Evolutionary conservation across 257 asterid species (phyloP).

Genomic region (Hygrophila difformis): DNA sequence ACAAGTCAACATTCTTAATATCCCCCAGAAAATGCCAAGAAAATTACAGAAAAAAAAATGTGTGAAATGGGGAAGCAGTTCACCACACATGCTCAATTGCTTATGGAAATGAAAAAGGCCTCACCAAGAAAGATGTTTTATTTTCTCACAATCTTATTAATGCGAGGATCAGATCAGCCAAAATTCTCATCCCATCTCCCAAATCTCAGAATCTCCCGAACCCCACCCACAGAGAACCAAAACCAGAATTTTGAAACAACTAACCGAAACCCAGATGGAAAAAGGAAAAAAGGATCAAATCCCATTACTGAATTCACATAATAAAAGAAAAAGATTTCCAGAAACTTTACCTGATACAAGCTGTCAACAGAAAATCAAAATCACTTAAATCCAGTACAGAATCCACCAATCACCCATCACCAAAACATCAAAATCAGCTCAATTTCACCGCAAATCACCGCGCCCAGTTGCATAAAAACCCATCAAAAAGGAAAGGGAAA

Average conservation of each 20-base stretch:
- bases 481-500: no score
- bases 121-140: neutral
- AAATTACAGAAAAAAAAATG: neutral
- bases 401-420: constrained; percentile 8
- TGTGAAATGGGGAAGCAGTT: constrained; percentile 1
- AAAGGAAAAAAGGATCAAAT: constrained; percentile 20
- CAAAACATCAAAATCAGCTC: constrained; percentile 9
- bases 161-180: constrained; percentile 14
- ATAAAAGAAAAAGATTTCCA: neutral
- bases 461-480: constrained; percentile 10
- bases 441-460: constrained; percentile 15
- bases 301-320: constrained; percentile 19
- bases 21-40: neutral
- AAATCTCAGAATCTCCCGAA: constrained; percentile 8
- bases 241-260: constrained; percentile 14
- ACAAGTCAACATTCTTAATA: neutral
- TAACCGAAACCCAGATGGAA: constrained; percentile 17
- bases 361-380: no score
- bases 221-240: constrained; percentile 4
- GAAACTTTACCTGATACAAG: constrained; percentile 17
- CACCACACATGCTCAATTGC: neutral
- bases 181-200: constrained; percentile 16
- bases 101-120: constrained; percentile 8
- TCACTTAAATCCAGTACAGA: constrained; percentile 21
- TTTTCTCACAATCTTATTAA: constrained; percentile 3